These are phyloP conservation scores for Podila minutissima DNA, from an alignment of 192 early-diverging fungal genomes.

Conservation along the genomic window DNA sequence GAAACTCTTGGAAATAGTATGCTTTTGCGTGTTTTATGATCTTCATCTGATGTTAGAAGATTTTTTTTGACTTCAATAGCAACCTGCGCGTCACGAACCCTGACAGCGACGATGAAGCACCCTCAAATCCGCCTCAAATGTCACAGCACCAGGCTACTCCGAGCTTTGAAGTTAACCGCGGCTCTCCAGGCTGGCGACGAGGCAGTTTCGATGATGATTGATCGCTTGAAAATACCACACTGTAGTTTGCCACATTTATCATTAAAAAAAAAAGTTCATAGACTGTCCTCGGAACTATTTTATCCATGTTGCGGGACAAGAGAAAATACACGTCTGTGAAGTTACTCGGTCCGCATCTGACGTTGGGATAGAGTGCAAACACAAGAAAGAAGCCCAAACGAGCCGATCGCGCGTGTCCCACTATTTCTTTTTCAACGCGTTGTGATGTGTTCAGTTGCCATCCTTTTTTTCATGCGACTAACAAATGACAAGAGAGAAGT, in stretches of 20 bases:
- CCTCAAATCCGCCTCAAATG: background rate
- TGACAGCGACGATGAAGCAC: constrained; percentile 38
- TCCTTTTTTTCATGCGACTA: background rate
- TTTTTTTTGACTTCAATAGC: constrained; percentile 1
- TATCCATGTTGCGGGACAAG: too few species aligned
- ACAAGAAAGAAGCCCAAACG: too few species aligned
- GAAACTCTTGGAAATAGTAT: background rate
- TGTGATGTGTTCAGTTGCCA: background rate
- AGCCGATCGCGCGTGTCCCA: too few species aligned
- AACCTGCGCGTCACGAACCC: constrained; percentile 50
- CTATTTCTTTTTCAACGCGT: background rate
- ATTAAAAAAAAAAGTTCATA: background rate
- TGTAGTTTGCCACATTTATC: background rate
- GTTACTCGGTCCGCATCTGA: too few species aligned
- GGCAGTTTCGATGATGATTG: constrained; percentile 50
- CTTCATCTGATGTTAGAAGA: background rate
- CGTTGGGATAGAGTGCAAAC: too few species aligned
- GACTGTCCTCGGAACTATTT: background rate
- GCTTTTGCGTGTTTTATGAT: background rate
- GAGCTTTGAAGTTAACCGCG: constrained; percentile 37
- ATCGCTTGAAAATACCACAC: background rate
- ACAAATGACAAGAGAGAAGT: too few species aligned
- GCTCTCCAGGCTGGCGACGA: constrained; percentile 39
- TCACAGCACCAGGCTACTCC: background rate
- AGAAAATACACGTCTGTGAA: background rate